Evolutionary conservation across 768 basidiomycete species (phyloP), one percentile per base, ranked within the genome.

Genomic region (Crucibulum laeve): DNA sequence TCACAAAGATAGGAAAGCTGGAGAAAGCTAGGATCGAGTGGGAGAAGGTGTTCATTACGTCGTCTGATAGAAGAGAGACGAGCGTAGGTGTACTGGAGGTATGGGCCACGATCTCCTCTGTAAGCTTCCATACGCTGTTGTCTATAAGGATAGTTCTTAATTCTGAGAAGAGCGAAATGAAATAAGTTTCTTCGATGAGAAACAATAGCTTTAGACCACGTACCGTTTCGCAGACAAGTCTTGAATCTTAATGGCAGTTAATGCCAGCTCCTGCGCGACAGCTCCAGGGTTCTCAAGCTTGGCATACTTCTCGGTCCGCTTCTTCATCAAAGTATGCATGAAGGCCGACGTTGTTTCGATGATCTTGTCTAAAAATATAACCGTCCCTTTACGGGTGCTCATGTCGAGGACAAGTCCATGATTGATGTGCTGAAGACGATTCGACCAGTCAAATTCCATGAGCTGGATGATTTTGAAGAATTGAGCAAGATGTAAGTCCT

Each of bases 1-100:
- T 84, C 28, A 83, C 43, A 84, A 74, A 5, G 73, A 67, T 41
- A 96, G 82, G n/a, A 79, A 70, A 1, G 70, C 64, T 5, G 80
- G 79, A 54, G 84, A 69, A 61, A 95, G 85, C 49, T 82, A 63
- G n/a, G 79, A 68, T 6, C 87, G 7, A 91, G 80, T 15, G 91
- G 84, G 30, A 89, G 67, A 23, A 94, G 82, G 45, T 88, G 77
- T 1, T 91, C 90, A 65, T 94, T 93, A 65, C 95, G 94, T 44
- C 93, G 89, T 52, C 81, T 82, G 58, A 97, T 85, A 1, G 93
- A 96, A 5, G 86, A 78, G 23, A 97, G 73, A 15, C 94, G 89
- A 53, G 93, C 93, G 67, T 96, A 94, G 0, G 92, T 91, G 62
- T 97, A 97, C 70, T 97, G 94, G 21, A 97, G 80, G 69, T 96